A percentile compares a stretch with the other conserved stretches of the same genome.
These are phyloP conservation scores for Candida corydali DNA, from an alignment of 805 yeast genomes.

Conservation along the genomic window DNA sequence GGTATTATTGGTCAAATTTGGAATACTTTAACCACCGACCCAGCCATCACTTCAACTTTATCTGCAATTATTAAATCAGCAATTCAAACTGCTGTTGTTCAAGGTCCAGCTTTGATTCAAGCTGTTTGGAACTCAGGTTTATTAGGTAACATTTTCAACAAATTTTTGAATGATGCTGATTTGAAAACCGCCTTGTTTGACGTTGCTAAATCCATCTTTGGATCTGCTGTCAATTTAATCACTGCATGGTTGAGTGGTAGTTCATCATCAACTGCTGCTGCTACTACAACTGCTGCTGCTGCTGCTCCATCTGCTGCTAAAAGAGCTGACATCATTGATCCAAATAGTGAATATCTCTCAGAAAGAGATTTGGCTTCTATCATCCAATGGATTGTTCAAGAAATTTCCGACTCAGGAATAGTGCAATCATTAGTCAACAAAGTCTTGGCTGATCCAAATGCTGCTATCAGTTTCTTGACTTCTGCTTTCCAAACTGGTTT, in stretches of 20 bases:
- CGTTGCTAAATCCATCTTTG: slow-evolving; percentile 31
- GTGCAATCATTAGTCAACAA: slow-evolving; percentile 26
- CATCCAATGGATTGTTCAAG: slow-evolving; percentile 22
- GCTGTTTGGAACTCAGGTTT: slow-evolving; percentile 42
- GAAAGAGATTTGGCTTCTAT: slow-evolving; percentile 34
- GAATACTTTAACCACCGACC: slow-evolving; percentile 29
- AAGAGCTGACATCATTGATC: slow-evolving; percentile 10
- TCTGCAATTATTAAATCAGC: slow-evolving; percentile 26
- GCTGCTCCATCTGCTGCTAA: slow-evolving; percentile 14
- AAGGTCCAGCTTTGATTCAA: slow-evolving; percentile 38
- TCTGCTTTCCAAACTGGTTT: slow-evolving; percentile 30
- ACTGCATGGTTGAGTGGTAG: slow-evolving; percentile 4
- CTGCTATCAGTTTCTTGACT: slow-evolving; percentile 28
- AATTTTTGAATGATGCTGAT: slow-evolving; percentile 26
- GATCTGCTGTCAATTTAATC: slow-evolving; percentile 28
- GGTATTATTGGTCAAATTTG: slow-evolving; percentile 36
- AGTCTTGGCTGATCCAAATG: slow-evolving; percentile 34
- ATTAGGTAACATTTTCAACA: slow-evolving; percentile 26
- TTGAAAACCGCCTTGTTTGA: slow-evolving; percentile 30
- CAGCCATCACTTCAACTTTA: slow-evolving; percentile 23
- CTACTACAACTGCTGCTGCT: slow-evolving; percentile 9
- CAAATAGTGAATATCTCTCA: slow-evolving; percentile 24
- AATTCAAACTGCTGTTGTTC: slow-evolving; percentile 28
- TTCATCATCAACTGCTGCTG: slow-evolving; percentile 14
- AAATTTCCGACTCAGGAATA: slow-evolving; percentile 32